Conservation (phyloP, 768 basidiomycete species). For the Lentinus brumalis region DNA sequence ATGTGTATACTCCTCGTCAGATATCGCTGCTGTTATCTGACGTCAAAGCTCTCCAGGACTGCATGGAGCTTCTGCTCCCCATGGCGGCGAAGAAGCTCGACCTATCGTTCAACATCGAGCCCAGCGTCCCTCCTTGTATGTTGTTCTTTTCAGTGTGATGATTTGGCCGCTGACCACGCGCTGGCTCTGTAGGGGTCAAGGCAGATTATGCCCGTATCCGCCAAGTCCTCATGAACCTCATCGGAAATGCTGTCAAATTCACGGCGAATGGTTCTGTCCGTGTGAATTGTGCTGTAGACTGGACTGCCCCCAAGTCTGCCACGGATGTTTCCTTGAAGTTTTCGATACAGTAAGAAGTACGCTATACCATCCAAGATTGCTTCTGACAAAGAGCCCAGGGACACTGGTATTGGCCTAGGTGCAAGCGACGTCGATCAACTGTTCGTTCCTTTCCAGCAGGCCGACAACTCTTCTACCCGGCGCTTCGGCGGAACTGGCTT, state of each 20-base stretch:
- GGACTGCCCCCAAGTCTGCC: conserved; percentile 30
- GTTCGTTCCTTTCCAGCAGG: conserved; percentile 78
- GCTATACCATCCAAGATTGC: background rate
- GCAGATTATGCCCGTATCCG: conserved; percentile 75
- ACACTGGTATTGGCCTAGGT: conserved; percentile 73
- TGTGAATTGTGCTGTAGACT: conserved; percentile 61
- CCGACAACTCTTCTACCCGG: conserved; percentile 76
- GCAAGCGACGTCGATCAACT: conserved; percentile 65
- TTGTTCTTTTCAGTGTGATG: background rate
- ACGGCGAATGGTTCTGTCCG: conserved; percentile 64
- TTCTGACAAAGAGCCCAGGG: conserved; percentile 38
- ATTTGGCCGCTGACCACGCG: background rate
- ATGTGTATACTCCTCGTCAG: conserved; percentile 19
- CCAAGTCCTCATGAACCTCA: conserved; percentile 78
- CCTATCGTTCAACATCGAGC: conserved; percentile 69
- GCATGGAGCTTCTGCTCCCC: conserved; percentile 73
- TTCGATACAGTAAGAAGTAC: conserved; percentile 53
- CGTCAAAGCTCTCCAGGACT: conserved; percentile 49
- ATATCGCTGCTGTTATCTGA: too few species aligned
- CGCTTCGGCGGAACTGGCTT: conserved; percentile 79
- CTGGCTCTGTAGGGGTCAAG: conserved; percentile 53
- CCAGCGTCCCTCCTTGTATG: conserved; percentile 66
- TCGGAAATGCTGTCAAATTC: conserved; percentile 79
- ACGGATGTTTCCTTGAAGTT: conserved; percentile 61
- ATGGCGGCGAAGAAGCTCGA: conserved; percentile 78